Percentiles rank a stretch among this genome's conserved stretches.
Evolutionary conservation across 1,139 yeast species (phyloP).

Genomic region (Saccharomycopsis crataegensis): DNA sequence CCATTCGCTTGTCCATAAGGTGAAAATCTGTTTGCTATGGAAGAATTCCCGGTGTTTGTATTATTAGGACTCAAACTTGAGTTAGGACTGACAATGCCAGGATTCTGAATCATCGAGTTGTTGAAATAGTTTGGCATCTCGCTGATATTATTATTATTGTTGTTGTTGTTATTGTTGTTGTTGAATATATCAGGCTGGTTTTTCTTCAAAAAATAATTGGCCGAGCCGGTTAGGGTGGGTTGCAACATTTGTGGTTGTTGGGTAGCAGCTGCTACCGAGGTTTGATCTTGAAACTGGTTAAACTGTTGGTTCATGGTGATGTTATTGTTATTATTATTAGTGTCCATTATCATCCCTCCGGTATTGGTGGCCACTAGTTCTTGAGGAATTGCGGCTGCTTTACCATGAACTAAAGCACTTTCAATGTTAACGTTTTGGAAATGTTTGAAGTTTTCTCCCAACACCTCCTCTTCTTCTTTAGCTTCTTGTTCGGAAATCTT

Average conservation of each 20-base stretch:
- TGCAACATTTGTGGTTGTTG: conserved; percentile 30
- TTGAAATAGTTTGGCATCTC: too few species aligned
- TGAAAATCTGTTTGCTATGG: background rate
- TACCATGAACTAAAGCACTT: conserved; percentile 53
- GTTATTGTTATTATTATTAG: background rate
- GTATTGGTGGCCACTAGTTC: conserved; percentile 24
- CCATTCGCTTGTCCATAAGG: too few species aligned
- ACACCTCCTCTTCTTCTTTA: conserved; percentile 51
- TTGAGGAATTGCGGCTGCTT: conserved; percentile 43
- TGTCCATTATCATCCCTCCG: conserved; percentile 18
- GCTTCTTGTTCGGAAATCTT: conserved; percentile 55
- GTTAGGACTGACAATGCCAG: background rate
- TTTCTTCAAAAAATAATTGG: conserved; percentile 26
- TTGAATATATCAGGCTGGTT: background rate
- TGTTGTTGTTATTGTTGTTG: too few species aligned
- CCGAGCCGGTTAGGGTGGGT: conserved; percentile 53
- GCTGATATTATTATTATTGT: too few species aligned
- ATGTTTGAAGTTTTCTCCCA: conserved; percentile 43
- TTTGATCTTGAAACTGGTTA: conserved; percentile 17
- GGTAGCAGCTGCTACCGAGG: conserved; percentile 3
- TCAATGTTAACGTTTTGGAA: conserved; percentile 60
- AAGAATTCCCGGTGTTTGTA: conserved; percentile 3
- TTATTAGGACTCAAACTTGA: conserved; percentile 10
- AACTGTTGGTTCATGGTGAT: conserved; percentile 21
- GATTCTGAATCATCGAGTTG: too few species aligned